Evolutionary conservation across 106 monocot genomes (phyloP), one percentile per base, ranked within the genome.

Genomic region (Gastrodia elata): DNA sequence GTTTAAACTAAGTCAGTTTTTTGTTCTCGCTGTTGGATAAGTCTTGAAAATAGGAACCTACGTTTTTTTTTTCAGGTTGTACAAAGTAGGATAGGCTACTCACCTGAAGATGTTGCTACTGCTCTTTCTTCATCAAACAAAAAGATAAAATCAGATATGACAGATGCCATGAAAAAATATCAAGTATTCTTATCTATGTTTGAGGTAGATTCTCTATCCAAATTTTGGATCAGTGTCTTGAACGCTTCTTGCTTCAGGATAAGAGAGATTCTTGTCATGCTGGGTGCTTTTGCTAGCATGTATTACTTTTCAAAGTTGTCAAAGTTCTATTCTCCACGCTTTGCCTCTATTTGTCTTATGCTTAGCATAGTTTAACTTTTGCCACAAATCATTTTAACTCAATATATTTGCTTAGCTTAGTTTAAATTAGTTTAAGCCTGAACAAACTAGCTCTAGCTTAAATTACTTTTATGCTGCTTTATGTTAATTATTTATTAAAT

Each of bases 141-240:
- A 37, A 64, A 81, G 65, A 83, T 3, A 65, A 78, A 71, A 38
- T 65, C 76, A 59, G 76, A 89, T 55, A 92, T 96, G 83, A 90
- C 68, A 65, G 87, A 86, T 38, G 77, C 49, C 26, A 81, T 96
- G 92, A 89, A 76, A 80, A 83, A 34, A n/a, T 96, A 89, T 59
- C 90, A 96, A 78, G 69, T 79, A 71, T 96, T 90, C 76, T 82
- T 96, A 79, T 46, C 82, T 71, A 86, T 84, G 26, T 96, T 92
- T 77, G 96, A 96, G 96, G 96, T 92, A 76, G 18, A 48, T 72
- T 38, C 27, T 56, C 7, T 59, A 15, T 33, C 57, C 43, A 71
- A 8, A 26, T 24, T 27, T 34, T 26, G 7, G 32, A 61, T 61
- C 61, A 61, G 8, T 61, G 61, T 61, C 61, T 61, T 32, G n/a